A percentile compares a stretch with the other conserved stretches of the same genome.
phyloP scores from a whole-genome alignment of 148 eudicot species.

The Chenopodium berlandieri region DNA sequence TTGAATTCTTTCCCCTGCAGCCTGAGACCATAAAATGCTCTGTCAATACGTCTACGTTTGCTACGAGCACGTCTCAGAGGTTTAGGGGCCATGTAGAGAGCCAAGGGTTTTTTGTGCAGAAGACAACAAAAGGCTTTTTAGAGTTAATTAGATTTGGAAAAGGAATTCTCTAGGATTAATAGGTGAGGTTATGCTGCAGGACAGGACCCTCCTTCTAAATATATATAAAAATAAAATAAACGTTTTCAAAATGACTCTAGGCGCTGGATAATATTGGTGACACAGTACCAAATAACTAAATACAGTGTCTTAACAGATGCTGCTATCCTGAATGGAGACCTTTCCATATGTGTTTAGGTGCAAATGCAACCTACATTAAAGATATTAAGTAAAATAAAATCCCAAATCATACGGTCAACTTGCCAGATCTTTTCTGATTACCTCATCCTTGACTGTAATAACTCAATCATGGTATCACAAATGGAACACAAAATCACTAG shows the following conservation, averaged over 20 bases:
- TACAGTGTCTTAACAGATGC: conserved; percentile 1
- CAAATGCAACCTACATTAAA: not conserved
- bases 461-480: not conserved
- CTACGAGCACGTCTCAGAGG: not conserved
- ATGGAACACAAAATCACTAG: not conserved
- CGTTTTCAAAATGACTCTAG: conserved; percentile 2
- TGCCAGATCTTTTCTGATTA: not conserved
- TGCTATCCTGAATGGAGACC: not conserved
- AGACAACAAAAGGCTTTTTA: not conserved
- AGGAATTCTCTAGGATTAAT: not conserved
- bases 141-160: conserved; percentile 2
- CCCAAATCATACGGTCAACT: not conserved
- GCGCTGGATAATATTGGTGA: conserved; percentile 5
- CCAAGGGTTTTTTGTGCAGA: not conserved
- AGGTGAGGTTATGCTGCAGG: not conserved
- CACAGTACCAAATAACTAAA: conserved; percentile 8
- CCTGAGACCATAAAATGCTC: conserved; percentile 5
- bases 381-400: not conserved
- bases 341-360: not conserved
- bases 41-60: not conserved
- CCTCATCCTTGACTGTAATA: not conserved
- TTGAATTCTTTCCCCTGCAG: conserved; percentile 21
- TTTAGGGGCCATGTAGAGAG: conserved; percentile 8
- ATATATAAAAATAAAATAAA: conserved; percentile 1
- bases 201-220: not conserved